A percentile compares a stretch with the other conserved stretches of the same genome.
These are phyloP conservation scores for Herpetomonas tarakana DNA, from an alignment of 208 protist genomes.

Conservation along the genomic window DNA sequence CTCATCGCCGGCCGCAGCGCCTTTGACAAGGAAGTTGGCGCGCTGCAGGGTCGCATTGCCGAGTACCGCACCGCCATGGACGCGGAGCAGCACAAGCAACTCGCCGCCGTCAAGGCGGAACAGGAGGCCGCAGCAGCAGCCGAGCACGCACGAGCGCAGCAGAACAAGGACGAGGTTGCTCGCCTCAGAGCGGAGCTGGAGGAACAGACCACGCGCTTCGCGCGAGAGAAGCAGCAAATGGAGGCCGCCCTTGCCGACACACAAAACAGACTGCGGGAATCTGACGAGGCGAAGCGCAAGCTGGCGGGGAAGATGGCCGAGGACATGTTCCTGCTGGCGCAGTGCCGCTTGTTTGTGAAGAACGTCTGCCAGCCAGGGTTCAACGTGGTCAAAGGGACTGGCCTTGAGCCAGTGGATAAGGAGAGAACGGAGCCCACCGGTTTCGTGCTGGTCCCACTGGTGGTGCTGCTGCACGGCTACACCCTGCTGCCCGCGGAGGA, in stretches of 20 bases:
- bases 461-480: constrained; percentile 77
- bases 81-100: not conserved
- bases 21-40: constrained; percentile 5
- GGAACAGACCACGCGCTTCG: constrained; percentile 12
- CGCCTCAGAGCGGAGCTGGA: constrained; percentile 13
- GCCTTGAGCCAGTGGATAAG: constrained; percentile 72
- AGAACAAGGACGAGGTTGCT: not conserved
- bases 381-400: constrained; percentile 75
- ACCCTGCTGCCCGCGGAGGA: constrained; percentile 62
- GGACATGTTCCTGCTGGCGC: constrained; percentile 45
- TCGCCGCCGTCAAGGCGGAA: not conserved
- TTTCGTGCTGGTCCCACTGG: constrained; percentile 79
- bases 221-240: constrained; percentile 26
- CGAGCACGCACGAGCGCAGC: not conserved
- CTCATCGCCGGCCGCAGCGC: not conserved
- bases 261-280: constrained; percentile 19
- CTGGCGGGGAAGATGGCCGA: constrained; percentile 21
- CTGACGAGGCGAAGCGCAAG: constrained; percentile 10
- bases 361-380: constrained; percentile 81
- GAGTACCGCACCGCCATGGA: not conserved
- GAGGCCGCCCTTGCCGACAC: constrained; percentile 23
- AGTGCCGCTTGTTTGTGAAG: constrained; percentile 75
- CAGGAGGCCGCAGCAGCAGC: not conserved
- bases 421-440: constrained; percentile 62
- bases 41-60: not conserved